Evolutionary conservation across 2,329 filamentous ascomycete species (phyloP), one percentile per base, ranked within the genome.

Genomic region (Phymatotrichopsis omnivora): DNA sequence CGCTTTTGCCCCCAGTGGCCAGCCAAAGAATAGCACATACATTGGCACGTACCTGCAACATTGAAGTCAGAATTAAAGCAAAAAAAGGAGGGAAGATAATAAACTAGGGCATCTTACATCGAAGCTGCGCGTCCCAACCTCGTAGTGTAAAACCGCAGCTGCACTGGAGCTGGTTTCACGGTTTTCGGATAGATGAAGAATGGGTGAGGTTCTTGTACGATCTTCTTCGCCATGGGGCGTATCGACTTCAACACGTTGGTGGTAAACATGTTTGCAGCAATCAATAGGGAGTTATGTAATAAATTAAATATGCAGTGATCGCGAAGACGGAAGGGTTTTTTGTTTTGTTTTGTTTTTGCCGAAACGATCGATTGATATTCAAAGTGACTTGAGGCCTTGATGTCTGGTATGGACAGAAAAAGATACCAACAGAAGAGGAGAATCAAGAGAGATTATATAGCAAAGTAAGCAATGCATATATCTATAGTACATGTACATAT

Each of bases 1-100:
- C 42, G 36, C 46, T 30, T 49, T 40, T 19, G 47, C 43, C 4
- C 43, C 47, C 44, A 53, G 45, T 6, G 50, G 47, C 50, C 50
- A 53, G 14, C 47, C 47, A 20, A 53, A 51, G n/a, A 53, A 51
- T 5, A 53, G 24, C 5, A 39, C 24, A 25, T 36, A 51, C 25
- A 42, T 29, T 2, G 50, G 50, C 19, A 53, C 19, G 29, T 51
- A 51, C 25, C 50, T 53, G 29, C 12, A 16, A 31, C 7, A 19
- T 6, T 34, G 7, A 4, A 8, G 10, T 14, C 23, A 42, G 6
- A 39, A 29, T 25, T 22, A 23, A 22, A 17, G 19, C 14, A 24
- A 5, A 29, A 22, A 10, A 8, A 20, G 20, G 1, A 7, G 17
- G 7, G 6, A 8, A 5, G n/a, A 14, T 25, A n/a, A 23, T 23